Evolutionary conservation across 2,329 filamentous ascomycete species (phyloP), one percentile per base, ranked within the genome.

Genomic region (Lasiodiplodia citricola): DNA sequence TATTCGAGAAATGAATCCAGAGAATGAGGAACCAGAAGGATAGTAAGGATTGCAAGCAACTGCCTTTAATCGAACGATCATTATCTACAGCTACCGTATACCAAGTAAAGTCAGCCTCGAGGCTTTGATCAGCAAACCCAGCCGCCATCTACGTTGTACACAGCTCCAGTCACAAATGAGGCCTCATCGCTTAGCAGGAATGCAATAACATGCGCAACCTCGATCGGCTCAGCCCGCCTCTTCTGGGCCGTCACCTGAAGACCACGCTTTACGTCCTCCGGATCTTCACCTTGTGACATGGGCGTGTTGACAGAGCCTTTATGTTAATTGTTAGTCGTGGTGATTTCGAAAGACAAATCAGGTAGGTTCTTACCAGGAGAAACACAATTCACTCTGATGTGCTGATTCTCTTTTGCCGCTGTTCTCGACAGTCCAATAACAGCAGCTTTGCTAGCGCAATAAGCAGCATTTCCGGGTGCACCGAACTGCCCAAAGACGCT

Each of bases 131-230:
- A 67, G 35, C 65, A 58, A 8, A 57, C 47, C 66, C 66, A 68
- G 8, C 80, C 81, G 3, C 82, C 82, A 73, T 84, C 82, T 21
- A 83, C 78, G 68, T 71, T 77, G 38, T 80, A 76, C 16, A 80
- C 74, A 11, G 77, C 73, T 1, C 82, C 82, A 2, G 82, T 84
- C 1, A 82, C 79, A 73, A 79, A 83, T 10, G 76, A 79, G 2
- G 78, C 72, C 21, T 81, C 81, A 70, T 83, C 79, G 70, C 80
- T 80, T 51, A 84, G 70, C 71, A 84, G 70, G 58, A 82, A 84
- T 8, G 79, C 74, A 41, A 83, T 78, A 1, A 82, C 74, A 38
- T 77, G 75, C 13, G 80, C 83, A 2, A 74, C 70, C 69, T 79
- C 77, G n/a, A 73, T 70, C n/a, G 75, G 68, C 47, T 71, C 37